Conservation (phyloP, 2,329 filamentous ascomycete species). For the Zymoseptoria passerinii region DNA sequence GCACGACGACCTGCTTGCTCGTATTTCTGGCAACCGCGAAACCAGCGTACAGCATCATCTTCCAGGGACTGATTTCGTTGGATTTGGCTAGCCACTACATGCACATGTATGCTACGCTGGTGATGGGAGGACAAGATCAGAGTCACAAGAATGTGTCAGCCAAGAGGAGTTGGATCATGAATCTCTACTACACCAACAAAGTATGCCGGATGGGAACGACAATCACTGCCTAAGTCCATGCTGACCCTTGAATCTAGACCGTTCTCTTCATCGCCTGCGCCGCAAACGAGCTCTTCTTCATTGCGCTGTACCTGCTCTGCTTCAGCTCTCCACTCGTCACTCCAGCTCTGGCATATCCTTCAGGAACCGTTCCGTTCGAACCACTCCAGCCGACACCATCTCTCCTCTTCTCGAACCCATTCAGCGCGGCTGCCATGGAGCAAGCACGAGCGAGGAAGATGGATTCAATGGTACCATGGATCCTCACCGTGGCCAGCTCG, state of each 20-base stretch:
- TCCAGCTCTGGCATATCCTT: constrained; percentile 58
- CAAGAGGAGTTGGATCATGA: constrained; percentile 78
- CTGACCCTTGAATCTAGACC: constrained; percentile 45
- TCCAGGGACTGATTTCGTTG: constrained; percentile 85
- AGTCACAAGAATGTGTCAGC: constrained; percentile 94
- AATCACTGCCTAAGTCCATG: background rate
- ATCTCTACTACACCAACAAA: constrained; percentile 96
- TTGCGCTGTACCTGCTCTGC: constrained; percentile 92
- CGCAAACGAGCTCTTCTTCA: constrained; percentile 95
- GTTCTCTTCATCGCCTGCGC: constrained; percentile 87
- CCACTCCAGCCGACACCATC: constrained; percentile 45
- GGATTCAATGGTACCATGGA: constrained; percentile 58
- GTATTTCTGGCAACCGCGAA: constrained; percentile 94
- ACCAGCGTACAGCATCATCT: constrained; percentile 85
- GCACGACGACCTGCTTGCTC: constrained; percentile 88
- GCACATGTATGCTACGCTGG: constrained; percentile 95
- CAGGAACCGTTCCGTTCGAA: constrained; percentile 43
- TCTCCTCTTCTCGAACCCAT: constrained; percentile 77
- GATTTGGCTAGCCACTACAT: constrained; percentile 97
- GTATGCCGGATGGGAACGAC: constrained; percentile 42
- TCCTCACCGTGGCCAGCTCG: constrained; percentile 69
- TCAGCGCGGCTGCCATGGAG: constrained; percentile 87
- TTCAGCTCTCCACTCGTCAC: constrained; percentile 88
- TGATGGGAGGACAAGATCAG: constrained; percentile 68
- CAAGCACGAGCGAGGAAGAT: constrained; percentile 82